phyloP scores from a whole-genome alignment of 2,329 filamentous ascomycete species.

The Biscogniauxia mediterranea region DNA sequence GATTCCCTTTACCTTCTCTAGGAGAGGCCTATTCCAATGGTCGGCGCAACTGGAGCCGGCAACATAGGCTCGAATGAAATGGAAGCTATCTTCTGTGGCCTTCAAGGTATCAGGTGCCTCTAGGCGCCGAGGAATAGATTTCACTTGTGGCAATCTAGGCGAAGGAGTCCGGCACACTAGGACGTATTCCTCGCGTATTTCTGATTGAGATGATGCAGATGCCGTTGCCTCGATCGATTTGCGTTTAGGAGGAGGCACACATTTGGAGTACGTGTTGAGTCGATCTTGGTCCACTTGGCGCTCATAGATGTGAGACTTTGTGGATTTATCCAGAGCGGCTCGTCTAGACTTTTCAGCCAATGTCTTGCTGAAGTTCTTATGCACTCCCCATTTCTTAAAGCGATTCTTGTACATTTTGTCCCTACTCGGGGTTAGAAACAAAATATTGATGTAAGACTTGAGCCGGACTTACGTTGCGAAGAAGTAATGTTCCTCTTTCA shows the following conservation, averaged over 20 bases:
- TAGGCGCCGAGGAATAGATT: conserved; percentile 3
- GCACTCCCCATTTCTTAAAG: conserved; percentile 24
- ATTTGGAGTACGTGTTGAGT: conserved; percentile 18
- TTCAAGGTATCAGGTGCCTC: conserved; percentile 18
- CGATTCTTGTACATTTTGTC: conserved; percentile 27
- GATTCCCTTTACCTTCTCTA: background rate
- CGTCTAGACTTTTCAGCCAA: conserved; percentile 16
- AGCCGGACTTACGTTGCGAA: conserved; percentile 22
- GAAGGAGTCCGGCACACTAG: conserved; percentile 20
- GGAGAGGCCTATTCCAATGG: conserved; percentile 9
- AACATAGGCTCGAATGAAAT: conserved; percentile 19
- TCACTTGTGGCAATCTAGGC: conserved; percentile 3
- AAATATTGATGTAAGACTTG: background rate
- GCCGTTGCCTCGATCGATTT: conserved; percentile 11
- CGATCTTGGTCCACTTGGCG: conserved; percentile 18
- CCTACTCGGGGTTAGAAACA: background rate
- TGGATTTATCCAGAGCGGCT: conserved; percentile 14
- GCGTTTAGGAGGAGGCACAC: conserved; percentile 14
- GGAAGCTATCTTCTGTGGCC: conserved; percentile 22
- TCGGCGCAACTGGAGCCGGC: conserved; percentile 14
- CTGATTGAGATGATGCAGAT: conserved; percentile 5
- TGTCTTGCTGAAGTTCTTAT: conserved; percentile 24
- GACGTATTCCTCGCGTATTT: conserved; percentile 1
- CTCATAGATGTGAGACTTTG: conserved; percentile 17
- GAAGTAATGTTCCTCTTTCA: conserved; percentile 23